Base-by-base conservation (phyloP, 179 eudicot genomes). In the Spinacia oleracea region DNA sequence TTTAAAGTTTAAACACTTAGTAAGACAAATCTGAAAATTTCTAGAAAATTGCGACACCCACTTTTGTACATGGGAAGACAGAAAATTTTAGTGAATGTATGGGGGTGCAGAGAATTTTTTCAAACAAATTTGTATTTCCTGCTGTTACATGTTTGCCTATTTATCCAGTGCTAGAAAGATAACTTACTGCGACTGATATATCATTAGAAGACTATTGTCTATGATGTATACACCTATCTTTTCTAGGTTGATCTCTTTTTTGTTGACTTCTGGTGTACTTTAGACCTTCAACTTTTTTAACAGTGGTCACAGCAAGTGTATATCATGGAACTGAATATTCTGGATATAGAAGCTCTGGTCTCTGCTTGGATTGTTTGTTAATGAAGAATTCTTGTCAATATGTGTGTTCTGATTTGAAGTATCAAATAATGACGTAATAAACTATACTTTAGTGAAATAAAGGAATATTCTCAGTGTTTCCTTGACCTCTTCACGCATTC, bases 401-500 rank as follows among this genome's bases (percentile, higher is more conserved):
- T 53, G 34, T 77, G 21, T 65, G 56, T 59, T 40, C 45, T 72
- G 45, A 31, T 62, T 53, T 60, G 45, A 20, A 27, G 35, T 75
- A 29, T 62, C 21, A 58, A 59, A 53, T 40, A 2, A 21, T 70
- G 51, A 45, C 38, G 9, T 60, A n/a, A 23, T 68, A 25, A 42
- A 59, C 43, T 68, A 6, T 40, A 66, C 48, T 75, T 71, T 27
- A 10, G 32, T 78, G 45, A 32, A 27, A 31, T 72, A 29, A 64
- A 72, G 66, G 42, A 60, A 21, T 50, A 58, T 67, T 43, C 72
- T 51, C 5, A 66, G 10, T 72, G 77, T 87, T 82, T 90, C 91
- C 96, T 93, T 91, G 85, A 89, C 94, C 85, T 84, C 65, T 76
- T 68, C 78, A 96, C 98, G 97, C 79, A 86, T 87, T 87, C 99